phyloP scores from a whole-genome alignment of 1,284 basidiomycete genomes.

The Cutaneotrichosporon sp. region DNA sequence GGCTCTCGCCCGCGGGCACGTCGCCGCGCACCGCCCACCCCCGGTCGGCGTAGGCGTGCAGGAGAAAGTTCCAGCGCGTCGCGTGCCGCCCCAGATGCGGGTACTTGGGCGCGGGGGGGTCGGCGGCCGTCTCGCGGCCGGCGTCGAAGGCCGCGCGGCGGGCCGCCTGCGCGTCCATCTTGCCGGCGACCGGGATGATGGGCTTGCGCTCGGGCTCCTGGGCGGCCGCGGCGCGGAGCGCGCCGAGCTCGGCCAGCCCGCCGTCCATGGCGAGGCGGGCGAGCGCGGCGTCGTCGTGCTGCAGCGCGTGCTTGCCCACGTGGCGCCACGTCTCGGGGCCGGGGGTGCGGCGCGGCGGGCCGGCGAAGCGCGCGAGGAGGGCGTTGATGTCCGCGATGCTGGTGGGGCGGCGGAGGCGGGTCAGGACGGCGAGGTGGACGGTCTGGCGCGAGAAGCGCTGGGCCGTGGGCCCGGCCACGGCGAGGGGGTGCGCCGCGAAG shows the following conservation, averaged over 20 bases:
- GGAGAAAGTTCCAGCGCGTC: conserved; percentile 12
- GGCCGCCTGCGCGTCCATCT: neutral
- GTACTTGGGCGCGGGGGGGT: conserved; percentile 2
- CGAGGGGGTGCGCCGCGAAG: neutral
- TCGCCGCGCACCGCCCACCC: conserved; percentile 15
- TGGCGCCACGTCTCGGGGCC: conserved; percentile 36
- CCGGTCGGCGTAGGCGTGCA: conserved; percentile 6
- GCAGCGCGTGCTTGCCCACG: conserved; percentile 21
- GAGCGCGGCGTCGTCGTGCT: conserved; percentile 10
- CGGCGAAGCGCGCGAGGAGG: conserved; percentile 12
- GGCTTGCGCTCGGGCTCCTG: neutral
- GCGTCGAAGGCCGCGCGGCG: neutral
- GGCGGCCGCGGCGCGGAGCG: neutral
- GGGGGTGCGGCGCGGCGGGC: conserved; percentile 10
- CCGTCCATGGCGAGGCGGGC: conserved; percentile 9
- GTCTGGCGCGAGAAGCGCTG: conserved; percentile 20
- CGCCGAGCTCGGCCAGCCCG: conserved; percentile 4
- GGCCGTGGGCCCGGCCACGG: neutral
- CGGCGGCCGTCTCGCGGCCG: neutral
- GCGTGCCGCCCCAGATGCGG: conserved; percentile 10
- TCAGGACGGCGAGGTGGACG: conserved; percentile 20
- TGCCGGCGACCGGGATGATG: neutral
- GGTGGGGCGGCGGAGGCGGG: conserved; percentile 18
- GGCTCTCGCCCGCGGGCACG: neutral
- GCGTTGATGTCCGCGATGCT: neutral